phyloP scores from a whole-genome alignment of 257 asterid genomes.

The Ilex asprella region DNA sequence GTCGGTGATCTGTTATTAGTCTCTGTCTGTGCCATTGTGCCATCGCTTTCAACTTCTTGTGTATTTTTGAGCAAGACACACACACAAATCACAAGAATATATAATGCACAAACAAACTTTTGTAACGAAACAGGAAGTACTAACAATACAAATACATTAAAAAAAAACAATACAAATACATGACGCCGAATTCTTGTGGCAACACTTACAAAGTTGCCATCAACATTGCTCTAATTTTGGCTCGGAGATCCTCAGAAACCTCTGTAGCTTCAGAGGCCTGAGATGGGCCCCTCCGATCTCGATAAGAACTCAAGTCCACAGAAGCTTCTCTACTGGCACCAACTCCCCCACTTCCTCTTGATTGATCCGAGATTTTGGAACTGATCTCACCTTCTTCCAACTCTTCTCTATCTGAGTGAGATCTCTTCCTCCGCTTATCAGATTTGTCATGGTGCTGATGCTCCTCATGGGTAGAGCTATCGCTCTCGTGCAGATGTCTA shows the following conservation, averaged over 20 bases:
- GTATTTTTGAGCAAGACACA: no score
- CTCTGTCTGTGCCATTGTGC: no score
- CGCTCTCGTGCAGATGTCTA: constrained; percentile 21
- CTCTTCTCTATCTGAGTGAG: constrained; percentile 28
- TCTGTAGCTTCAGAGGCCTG: constrained; percentile 40
- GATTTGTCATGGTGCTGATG: constrained; percentile 1
- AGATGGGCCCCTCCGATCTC: constrained; percentile 33
- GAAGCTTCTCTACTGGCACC: constrained; percentile 38
- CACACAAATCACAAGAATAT: no score
- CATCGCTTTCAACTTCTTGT: no score
- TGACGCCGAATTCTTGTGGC: not conserved
- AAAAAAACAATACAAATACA: no score
- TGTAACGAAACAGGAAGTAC: no score
- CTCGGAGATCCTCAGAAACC: constrained; percentile 73
- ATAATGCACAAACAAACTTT: no score
- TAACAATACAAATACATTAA: no score
- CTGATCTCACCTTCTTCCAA: constrained; percentile 84
- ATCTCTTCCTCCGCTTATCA: constrained; percentile 16
- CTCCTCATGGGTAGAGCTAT: constrained; percentile 32
- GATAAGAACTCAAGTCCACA: constrained; percentile 20
- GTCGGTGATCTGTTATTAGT: no score
- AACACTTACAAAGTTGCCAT: constrained; percentile 18
- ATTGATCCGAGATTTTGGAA: constrained; percentile 38
- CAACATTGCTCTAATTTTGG: constrained; percentile 63
- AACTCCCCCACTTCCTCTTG: constrained; percentile 27